phyloP scores from a whole-genome alignment of 2,329 filamentous ascomycete species.

The Phialophora macrospora region DNA sequence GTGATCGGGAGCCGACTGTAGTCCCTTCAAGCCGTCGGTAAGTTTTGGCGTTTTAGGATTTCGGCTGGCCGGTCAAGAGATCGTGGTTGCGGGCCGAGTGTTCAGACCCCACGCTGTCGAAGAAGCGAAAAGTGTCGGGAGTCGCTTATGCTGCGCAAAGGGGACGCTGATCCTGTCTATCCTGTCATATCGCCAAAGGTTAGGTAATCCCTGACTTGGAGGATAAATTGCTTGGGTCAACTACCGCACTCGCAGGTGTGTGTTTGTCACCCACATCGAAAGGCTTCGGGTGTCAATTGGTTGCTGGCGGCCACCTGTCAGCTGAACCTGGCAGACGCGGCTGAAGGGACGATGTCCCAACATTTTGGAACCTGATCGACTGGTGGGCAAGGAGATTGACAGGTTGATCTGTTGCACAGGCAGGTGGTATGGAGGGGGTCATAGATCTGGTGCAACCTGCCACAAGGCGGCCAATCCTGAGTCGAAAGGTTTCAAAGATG shows the following conservation, averaged over 20 bases:
- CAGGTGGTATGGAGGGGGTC: slow-evolving; percentile 2
- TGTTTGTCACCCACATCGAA: background rate
- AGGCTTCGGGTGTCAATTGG: background rate
- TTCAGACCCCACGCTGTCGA: background rate
- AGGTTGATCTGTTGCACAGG: slow-evolving; percentile 6
- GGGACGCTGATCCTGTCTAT: background rate
- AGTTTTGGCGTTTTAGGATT: background rate
- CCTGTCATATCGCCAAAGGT: background rate
- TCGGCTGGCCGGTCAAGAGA: background rate
- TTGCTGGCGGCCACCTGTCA: background rate
- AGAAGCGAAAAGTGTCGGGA: background rate
- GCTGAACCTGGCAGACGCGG: background rate
- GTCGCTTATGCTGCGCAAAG: background rate
- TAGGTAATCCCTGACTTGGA: background rate
- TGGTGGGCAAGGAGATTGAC: slow-evolving; percentile 3
- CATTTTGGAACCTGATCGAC: slow-evolving; percentile 14
- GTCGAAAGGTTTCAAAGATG: background rate
- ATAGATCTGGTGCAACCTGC: slow-evolving; percentile 27
- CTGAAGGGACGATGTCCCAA: background rate
- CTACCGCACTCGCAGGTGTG: background rate
- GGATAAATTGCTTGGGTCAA: background rate
- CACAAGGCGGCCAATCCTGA: slow-evolving; percentile 7
- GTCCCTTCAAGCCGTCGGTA: background rate
- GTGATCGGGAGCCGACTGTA: slow-evolving; percentile 5
- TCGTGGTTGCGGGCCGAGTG: background rate